Evolutionary conservation across 805 yeast species (phyloP), one percentile per base, ranked within the genome.

Genomic region (Suhomyces faveliae): DNA sequence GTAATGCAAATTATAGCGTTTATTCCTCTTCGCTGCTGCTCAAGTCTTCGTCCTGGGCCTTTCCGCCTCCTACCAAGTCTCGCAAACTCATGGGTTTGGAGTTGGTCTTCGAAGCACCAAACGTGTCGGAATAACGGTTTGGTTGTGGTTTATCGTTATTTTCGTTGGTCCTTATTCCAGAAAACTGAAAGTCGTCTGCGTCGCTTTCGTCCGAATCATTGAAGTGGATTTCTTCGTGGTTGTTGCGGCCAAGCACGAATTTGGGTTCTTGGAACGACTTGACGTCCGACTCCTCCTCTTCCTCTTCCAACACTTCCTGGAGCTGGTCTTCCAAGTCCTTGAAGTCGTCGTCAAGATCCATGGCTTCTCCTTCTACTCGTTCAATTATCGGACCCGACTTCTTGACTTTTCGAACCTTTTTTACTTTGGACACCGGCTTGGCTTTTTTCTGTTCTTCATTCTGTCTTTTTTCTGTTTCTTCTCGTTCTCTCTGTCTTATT

Each of bases 291-390:
- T 35, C 42, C 15, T 44, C 47, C 12, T 42, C 45, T 11, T 60
- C 57, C 17, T 63, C 66, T 27, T 62, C 75, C 35, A 73, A 55
- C 5, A 71, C 76, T 51, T 73, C 75, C 46, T 71, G 66, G 30
- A 73, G 55, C 49, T 73, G 73, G 47, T 70, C 71, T 44, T 73
- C 78, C 39, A 73, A 61, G 51, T 72, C 77, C 35, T 67, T 67
- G 49, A 73, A 73, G 23, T 72, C 77, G 54, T 73, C 76, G 23
- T 62, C 70, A 50, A 61, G 53, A 15, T 64, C 71, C n/a, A 48
- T 47, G 9, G 54, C 47, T 5, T 39, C 49, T 4, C 43, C 46
- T 5, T 40, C 46, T 12, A 33, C 43, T 11, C 46, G 22, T 19
- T 42, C 39, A 11, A 45, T 40, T 5, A 45, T 45, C 11, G 47